These are phyloP conservation scores for Leccinum disarticulatum DNA, from an alignment of 768 basidiomycete genomes.

Conservation along the genomic window DNA sequence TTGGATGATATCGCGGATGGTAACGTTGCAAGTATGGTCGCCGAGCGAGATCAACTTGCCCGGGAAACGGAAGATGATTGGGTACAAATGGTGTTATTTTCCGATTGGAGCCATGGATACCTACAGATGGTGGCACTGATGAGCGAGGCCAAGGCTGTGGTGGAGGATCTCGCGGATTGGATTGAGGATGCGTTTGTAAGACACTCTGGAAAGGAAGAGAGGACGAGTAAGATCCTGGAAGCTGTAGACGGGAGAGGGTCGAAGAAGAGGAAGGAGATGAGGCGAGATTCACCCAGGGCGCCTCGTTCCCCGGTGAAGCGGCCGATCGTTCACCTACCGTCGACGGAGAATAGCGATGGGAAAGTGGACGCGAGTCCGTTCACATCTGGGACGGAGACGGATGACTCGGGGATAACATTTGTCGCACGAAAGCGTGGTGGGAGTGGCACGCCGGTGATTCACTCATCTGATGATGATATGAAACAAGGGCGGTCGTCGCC, in stretches of 20 bases:
- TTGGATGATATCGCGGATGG: slow-evolving; percentile 26
- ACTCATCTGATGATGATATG: slow-evolving; percentile 22
- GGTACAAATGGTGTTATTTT: slow-evolving; percentile 91
- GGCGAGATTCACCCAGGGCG: slow-evolving; percentile 23
- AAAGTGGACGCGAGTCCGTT: slow-evolving; percentile 29
- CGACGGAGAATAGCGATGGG: slow-evolving; percentile 5
- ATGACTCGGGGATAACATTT: slow-evolving; percentile 71
- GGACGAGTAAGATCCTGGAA: slow-evolving; percentile 20
- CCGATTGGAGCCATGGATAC: slow-evolving; percentile 97
- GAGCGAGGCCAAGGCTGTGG: slow-evolving; percentile 74
- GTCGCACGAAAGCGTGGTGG: slow-evolving; percentile 52
- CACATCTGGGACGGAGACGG: slow-evolving; percentile 62
- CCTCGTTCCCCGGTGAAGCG: slow-evolving; percentile 26
- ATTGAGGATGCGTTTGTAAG: slow-evolving; percentile 73
- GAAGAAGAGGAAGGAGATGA: slow-evolving; percentile 30
- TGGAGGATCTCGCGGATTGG: slow-evolving; percentile 88
- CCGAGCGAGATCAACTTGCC: slow-evolving; percentile 59
- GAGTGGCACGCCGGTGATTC: slow-evolving; percentile 27
- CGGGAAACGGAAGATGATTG: slow-evolving; percentile 87
- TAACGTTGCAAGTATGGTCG: slow-evolving; percentile 43
- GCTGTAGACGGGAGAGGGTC: slow-evolving; percentile 9
- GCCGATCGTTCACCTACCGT: neutral
- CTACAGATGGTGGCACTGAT: slow-evolving; percentile 92
- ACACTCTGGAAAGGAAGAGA: slow-evolving; percentile 31
- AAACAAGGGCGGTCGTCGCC: slow-evolving; percentile 21